phyloP scores from a whole-genome alignment of 2,329 filamentous ascomycete species.

The Helicocarpus griseus region DNA sequence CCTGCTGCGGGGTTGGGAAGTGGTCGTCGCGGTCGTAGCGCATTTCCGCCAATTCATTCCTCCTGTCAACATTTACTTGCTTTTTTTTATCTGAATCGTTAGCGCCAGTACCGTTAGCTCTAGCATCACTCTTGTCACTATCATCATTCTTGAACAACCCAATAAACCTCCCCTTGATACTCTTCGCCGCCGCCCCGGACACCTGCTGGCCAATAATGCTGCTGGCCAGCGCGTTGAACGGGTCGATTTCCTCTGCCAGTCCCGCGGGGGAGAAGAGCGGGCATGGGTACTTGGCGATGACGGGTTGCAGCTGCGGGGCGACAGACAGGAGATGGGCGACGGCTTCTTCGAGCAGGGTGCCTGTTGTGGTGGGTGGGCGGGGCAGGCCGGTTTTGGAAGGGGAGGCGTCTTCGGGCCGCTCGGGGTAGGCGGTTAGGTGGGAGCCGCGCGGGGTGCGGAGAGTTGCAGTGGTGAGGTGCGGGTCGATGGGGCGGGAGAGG shows the following conservation, averaged over 20 bases:
- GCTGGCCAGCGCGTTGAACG: slow-evolving; percentile 71
- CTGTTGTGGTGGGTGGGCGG: slow-evolving; percentile 50
- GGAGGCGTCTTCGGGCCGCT: slow-evolving; percentile 23
- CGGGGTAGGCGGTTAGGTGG: slow-evolving; percentile 39
- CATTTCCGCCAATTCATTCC: slow-evolving; percentile 11
- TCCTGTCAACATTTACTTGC: neutral
- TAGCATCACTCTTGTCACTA: neutral
- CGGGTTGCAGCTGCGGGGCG: slow-evolving; percentile 59
- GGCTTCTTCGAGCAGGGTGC: slow-evolving; percentile 64
- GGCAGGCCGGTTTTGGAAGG: slow-evolving; percentile 30
- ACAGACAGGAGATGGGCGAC: slow-evolving; percentile 62
- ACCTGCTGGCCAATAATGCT: slow-evolving; percentile 97
- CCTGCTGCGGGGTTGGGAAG: slow-evolving; percentile 70
- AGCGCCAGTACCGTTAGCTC: neutral
- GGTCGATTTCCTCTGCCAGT: slow-evolving; percentile 75
- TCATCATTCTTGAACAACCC: slow-evolving; percentile 49
- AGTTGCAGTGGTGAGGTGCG: slow-evolving; percentile 38
- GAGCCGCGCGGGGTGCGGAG: slow-evolving; percentile 40
- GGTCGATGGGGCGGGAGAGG: slow-evolving; percentile 37
- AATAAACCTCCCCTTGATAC: slow-evolving; percentile 80
- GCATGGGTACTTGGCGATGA: slow-evolving; percentile 69
- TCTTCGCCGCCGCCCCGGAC: slow-evolving; percentile 78
- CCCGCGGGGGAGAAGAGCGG: slow-evolving; percentile 71
- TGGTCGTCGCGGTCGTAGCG: slow-evolving; percentile 9
- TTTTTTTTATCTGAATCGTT: neutral